Percentiles rank a stretch among this genome's conserved stretches.
Evolutionary conservation across 768 basidiomycete genomes (phyloP).

Genomic region (Cystobasidium tubakii): DNA sequence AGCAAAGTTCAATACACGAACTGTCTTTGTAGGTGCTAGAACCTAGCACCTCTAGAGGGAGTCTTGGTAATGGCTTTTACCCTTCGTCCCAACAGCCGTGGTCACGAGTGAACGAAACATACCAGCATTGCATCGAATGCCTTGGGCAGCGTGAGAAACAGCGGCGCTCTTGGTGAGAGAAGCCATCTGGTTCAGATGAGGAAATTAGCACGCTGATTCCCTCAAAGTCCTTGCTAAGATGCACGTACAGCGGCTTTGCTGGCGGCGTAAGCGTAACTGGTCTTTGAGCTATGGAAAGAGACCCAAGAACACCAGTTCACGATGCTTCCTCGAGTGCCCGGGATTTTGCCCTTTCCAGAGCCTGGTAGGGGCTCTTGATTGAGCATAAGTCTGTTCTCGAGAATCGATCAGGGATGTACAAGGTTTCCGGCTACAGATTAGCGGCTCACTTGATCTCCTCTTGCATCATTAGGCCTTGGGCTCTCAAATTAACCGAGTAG

Average conservation of each 20-base stretch:
- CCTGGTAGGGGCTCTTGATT: constrained; percentile 5
- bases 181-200: background rate
- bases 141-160: background rate
- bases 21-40: no score
- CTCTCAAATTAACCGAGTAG: background rate
- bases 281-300: constrained; percentile 2
- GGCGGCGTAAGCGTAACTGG: background rate
- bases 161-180: constrained; percentile 11
- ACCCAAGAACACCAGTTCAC: constrained; percentile 6
- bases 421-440: no score
- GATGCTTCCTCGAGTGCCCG: background rate
- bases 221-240: background rate
- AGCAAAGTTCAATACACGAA: no score
- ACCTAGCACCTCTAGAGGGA: no score
- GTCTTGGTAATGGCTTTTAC: no score
- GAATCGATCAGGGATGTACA: background rate
- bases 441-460: constrained; percentile 18
- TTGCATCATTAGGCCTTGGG: constrained; percentile 1
- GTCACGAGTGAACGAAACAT: background rate
- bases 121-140: constrained; percentile 20
- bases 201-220: background rate
- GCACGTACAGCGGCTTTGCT: background rate
- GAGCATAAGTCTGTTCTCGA: background rate
- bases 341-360: background rate
- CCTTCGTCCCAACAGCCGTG: no score